Conservation (phyloP, 1,284 basidiomycete species). For the Sanghuangporus sanghuang region DNA sequence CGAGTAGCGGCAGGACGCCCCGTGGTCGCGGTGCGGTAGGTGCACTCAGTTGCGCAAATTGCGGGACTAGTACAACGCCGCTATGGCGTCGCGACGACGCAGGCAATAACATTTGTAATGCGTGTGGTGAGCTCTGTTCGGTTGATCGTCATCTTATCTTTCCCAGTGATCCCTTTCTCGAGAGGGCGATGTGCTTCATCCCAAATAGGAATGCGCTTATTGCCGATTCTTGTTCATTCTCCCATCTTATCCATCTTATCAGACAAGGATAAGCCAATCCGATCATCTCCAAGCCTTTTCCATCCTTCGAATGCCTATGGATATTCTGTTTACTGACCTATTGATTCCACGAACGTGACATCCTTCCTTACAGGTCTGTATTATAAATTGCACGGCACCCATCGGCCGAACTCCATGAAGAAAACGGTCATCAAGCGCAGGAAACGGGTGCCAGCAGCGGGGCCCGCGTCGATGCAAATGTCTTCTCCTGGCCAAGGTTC, state of each 20-base stretch:
- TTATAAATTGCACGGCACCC: constrained; percentile 96
- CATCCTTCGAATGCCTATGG: constrained; percentile 19
- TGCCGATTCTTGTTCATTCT: not conserved
- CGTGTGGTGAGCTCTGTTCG: constrained; percentile 70
- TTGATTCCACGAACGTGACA: constrained; percentile 15
- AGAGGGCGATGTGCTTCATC: not conserved
- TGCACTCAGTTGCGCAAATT: constrained; percentile 85
- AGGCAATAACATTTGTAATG: constrained; percentile 90
- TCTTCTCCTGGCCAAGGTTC: constrained; percentile 14
- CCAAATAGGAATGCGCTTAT: constrained; percentile 9
- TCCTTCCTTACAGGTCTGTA: constrained; percentile 68
- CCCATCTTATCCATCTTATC: constrained; percentile 22
- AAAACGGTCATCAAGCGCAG: constrained; percentile 98
- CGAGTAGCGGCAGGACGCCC: constrained; percentile 25
- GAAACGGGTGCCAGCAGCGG: constrained; percentile 87
- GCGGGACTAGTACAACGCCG: constrained; percentile 91
- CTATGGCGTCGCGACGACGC: constrained; percentile 92
- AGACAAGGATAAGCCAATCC: constrained; percentile 19
- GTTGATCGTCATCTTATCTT: constrained; percentile 21
- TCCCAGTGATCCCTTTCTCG: constrained; percentile 7
- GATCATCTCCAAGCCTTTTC: constrained; percentile 17
- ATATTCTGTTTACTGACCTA: constrained; percentile 22
- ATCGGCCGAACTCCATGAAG: constrained; percentile 97
- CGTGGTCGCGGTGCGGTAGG: constrained; percentile 53
- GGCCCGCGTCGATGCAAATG: constrained; percentile 27